A percentile compares a stretch with the other conserved stretches of the same genome.
phyloP scores from a whole-genome alignment of 148 eudicot genomes.

The Rhododendron williamsianum region DNA sequence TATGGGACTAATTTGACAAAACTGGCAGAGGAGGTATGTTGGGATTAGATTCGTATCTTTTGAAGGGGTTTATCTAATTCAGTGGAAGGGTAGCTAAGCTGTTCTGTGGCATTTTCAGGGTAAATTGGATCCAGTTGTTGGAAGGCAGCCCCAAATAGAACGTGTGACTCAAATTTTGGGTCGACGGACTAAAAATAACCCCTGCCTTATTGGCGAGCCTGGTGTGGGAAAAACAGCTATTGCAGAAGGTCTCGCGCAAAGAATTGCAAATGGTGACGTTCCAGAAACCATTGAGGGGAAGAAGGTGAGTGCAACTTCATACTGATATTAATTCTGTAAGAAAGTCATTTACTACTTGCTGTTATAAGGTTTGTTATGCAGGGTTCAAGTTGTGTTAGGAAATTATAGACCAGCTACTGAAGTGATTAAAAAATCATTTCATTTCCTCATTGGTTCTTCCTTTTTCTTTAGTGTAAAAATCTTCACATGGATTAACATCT shows the following conservation, averaged over 20 bases:
- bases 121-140: constrained; percentile 94
- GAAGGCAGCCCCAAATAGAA: constrained; percentile 82
- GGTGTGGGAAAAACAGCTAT: constrained; percentile 97
- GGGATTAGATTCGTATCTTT: neutral
- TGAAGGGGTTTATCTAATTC: neutral
- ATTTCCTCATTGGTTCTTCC: neutral
- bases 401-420: neutral
- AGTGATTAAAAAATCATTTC: neutral
- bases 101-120: constrained; percentile 42
- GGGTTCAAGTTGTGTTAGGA: neutral
- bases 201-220: constrained; percentile 96
- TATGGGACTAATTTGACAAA: constrained; percentile 95
- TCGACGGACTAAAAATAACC: constrained; percentile 82
- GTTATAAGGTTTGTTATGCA: neutral
- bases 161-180: constrained; percentile 94
- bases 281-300: constrained; percentile 96
- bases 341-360: neutral
- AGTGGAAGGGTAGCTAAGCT: neutral
- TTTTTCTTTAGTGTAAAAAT: neutral
- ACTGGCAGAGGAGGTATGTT: constrained; percentile 82
- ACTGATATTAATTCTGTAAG: neutral
- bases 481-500: neutral
- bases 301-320: constrained; percentile 44
- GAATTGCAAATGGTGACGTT: constrained; percentile 85
- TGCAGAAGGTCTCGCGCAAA: constrained; percentile 95